Conservation (phyloP, 495 filamentous ascomycete species). For the Aspergillus egyptiacus region DNA sequence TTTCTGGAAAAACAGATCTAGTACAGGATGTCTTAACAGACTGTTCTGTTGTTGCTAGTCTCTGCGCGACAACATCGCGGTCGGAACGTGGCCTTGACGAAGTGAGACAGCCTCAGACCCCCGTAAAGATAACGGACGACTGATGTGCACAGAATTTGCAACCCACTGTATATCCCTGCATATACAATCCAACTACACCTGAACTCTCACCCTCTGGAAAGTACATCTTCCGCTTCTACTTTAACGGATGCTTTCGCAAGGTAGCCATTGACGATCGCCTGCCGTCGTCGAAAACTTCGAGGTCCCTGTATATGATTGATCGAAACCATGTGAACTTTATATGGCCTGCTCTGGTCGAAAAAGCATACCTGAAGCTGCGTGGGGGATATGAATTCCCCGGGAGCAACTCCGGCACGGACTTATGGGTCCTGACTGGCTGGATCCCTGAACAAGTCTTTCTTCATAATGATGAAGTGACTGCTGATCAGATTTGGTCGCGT, state of each 20-base stretch:
- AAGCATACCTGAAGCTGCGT: slow-evolving; percentile 93
- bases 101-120: slow-evolving; percentile 35
- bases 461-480: slow-evolving; percentile 73
- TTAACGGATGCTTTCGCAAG: slow-evolving; percentile 87
- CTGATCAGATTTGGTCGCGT: slow-evolving; percentile 69
- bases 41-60: slow-evolving; percentile 93
- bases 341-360: slow-evolving; percentile 94
- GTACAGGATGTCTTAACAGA: slow-evolving; percentile 93
- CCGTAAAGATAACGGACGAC: neutral
- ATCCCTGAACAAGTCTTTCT: slow-evolving; percentile 93
- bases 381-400: slow-evolving; percentile 98
- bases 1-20: slow-evolving; percentile 58
- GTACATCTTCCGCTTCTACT: slow-evolving; percentile 86
- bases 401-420: slow-evolving; percentile 93
- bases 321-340: slow-evolving; percentile 67
- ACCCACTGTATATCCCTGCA: slow-evolving; percentile 67
- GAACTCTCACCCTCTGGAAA: slow-evolving; percentile 69
- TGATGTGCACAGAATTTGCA: slow-evolving; percentile 55
- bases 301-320: slow-evolving; percentile 82
- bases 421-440: slow-evolving; percentile 90
- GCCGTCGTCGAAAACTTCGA: slow-evolving; percentile 65
- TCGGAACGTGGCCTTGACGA: slow-evolving; percentile 53
- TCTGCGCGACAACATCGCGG: slow-evolving; percentile 75
- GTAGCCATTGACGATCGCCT: slow-evolving; percentile 90
- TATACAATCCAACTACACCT: slow-evolving; percentile 49